Conservation (phyloP, 2,329 filamentous ascomycete genomes). For the Colletotrichum filicis region DNA sequence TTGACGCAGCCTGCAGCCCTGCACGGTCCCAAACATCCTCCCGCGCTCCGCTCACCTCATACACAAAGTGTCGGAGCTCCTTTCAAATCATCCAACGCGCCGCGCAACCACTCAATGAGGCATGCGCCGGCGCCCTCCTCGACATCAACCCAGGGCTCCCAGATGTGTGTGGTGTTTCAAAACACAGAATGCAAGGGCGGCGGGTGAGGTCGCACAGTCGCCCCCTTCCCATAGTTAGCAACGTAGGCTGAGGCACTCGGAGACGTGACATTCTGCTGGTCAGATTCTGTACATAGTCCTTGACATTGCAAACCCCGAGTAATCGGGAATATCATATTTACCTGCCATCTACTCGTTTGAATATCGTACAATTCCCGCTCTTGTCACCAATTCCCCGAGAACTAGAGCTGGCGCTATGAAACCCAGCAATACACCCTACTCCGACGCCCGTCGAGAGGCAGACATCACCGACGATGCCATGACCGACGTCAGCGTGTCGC, state of each 20-base stretch:
- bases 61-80: slow-evolving; percentile 29
- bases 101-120: background rate
- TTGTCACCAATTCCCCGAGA: too few species aligned
- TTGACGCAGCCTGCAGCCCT: slow-evolving; percentile 1
- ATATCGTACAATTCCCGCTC: background rate
- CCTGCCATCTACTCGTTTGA: background rate
- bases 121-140: background rate
- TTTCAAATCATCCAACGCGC: slow-evolving; percentile 20
- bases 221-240: background rate
- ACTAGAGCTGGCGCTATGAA: background rate
- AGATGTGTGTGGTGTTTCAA: slow-evolving; percentile 18
- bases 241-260: background rate
- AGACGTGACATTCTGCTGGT: background rate
- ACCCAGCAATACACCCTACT: background rate
- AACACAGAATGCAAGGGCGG: background rate
- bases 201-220: background rate
- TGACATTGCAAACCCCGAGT: background rate
- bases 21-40: background rate
- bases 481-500: slow-evolving; percentile 28
- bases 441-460: slow-evolving; percentile 7
- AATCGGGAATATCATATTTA: too few species aligned
- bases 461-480: slow-evolving; percentile 15
- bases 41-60: slow-evolving; percentile 24
- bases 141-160: background rate
- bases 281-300: background rate